Evolutionary conservation across 108 stramenopile species (phyloP), one percentile per base, ranked within the genome.

Genomic region (Skeletonema tropicum): DNA sequence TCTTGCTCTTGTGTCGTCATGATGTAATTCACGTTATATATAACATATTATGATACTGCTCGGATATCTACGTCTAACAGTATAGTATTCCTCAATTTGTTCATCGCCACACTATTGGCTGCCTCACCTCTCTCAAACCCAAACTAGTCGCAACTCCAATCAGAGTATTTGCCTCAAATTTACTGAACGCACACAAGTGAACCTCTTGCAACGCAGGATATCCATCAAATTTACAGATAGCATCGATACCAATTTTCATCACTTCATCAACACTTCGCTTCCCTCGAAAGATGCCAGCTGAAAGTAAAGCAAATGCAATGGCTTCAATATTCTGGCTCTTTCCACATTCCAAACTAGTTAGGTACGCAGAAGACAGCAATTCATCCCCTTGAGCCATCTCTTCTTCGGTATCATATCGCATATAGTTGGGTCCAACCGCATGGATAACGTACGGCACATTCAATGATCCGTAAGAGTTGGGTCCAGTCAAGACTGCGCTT

Each of bases 381-480:
- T 60, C 57, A 73, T 92, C 87, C 5, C 83, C 69, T 46, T 55
- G 46, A 14, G 35, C 21, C 45, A 32, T 61, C 9, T 64, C 52
- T 12, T 71, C 57, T 11, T 64, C 62, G 11, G 66, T 30, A 10
- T 57, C 58, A 48, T 55, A 86, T 23, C 48, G 32, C 46, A 41
- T n/a, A 67, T 91, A 96, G 73, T 86, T 79, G 4, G 95, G 95
- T 32, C 95, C 95, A n/a, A 96, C 95, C 15, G 93, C 93, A 85
- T 96, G 95, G 57, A 96, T 90, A 33, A 90, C 88, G 68, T 86
- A 83, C 2, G 75, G 69, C 13, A 83, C 82, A 14, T 68, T 13
- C 23, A 96, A 59, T 10, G 58, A 45, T 31, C 88, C 92, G 38
- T 88, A 91, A 0, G 60, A 45, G 52, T 80, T 76, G 1, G 93